Percentiles rank a stretch among this genome's conserved stretches.
These are phyloP conservation scores for Penicillium sp. DNA, from an alignment of 2,329 filamentous ascomycete genomes.

Conservation along the genomic window DNA sequence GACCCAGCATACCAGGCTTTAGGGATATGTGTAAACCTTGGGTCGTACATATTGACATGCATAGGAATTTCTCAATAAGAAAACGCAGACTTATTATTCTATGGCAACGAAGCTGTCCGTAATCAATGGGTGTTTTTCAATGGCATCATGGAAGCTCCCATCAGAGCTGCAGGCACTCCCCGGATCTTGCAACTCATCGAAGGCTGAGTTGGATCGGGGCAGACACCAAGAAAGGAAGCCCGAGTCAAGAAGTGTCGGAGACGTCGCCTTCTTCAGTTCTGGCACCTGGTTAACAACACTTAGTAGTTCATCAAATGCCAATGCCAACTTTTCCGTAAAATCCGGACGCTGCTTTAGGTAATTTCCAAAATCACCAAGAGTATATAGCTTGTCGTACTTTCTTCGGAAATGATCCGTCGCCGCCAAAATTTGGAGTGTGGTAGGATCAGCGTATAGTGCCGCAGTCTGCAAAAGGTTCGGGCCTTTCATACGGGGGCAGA, in stretches of 20 bases:
- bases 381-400: not conserved
- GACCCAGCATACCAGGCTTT: too few species aligned
- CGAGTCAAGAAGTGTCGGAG: not conserved
- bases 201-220: not conserved
- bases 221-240: not conserved
- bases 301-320: not conserved
- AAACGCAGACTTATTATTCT: not conserved
- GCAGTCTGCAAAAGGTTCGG: not conserved
- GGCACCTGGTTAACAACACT: not conserved
- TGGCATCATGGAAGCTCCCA: not conserved
- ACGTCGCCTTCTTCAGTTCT: not conserved
- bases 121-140: not conserved
- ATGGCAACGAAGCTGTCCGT: not conserved
- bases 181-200: not conserved
- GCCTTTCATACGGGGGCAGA: not conserved
- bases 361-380: not conserved
- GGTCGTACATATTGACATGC: not conserved
- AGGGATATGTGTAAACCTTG: too few species aligned
- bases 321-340: not conserved
- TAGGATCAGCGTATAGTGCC: not conserved
- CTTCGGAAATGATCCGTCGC: not conserved
- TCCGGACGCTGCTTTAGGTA: not conserved
- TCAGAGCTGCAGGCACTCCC: not conserved
- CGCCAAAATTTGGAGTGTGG: not conserved
- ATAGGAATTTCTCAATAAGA: not conserved